A percentile compares a stretch with the other conserved stretches of the same genome.
These are phyloP conservation scores for Diaporthe eres DNA, from an alignment of 2,329 filamentous ascomycete genomes.

Conservation along the genomic window DNA sequence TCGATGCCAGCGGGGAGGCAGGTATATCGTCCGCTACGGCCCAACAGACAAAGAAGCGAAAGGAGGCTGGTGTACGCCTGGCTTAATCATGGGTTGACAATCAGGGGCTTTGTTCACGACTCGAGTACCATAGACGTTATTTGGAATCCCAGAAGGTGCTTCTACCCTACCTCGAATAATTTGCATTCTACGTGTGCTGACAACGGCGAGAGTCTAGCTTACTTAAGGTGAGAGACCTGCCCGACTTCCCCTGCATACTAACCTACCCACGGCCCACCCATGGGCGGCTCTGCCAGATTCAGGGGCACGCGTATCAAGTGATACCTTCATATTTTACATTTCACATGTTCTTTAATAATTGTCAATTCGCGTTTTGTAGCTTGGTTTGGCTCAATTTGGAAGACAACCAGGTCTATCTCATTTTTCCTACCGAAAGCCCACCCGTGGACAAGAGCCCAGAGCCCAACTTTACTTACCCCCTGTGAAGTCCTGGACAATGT, in stretches of 20 bases:
- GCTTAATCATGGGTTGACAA: conserved; percentile 53
- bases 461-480: not conserved
- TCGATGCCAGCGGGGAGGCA: conserved; percentile 74
- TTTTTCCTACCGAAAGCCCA: not conserved
- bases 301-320: not conserved
- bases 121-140: conserved; percentile 39
- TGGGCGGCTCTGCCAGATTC: not conserved
- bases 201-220: conserved; percentile 44
- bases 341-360: not conserved
- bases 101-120: not conserved
- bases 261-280: not conserved
- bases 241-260: not conserved
- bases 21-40: conserved; percentile 75
- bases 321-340: not conserved
- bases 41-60: conserved; percentile 76
- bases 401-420: conserved; percentile 7
- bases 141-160: conserved; percentile 51
- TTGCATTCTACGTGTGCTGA: conserved; percentile 49
- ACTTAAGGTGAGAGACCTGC: conserved; percentile 30
- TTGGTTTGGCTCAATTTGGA: not conserved
- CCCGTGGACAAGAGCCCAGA: no score
- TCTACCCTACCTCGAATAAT: conserved; percentile 48
- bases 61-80: conserved; percentile 75
- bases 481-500: not conserved
- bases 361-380: not conserved